Conservation (phyloP, 2,329 filamentous ascomycete species). For the Trichoderma sp. region DNA sequence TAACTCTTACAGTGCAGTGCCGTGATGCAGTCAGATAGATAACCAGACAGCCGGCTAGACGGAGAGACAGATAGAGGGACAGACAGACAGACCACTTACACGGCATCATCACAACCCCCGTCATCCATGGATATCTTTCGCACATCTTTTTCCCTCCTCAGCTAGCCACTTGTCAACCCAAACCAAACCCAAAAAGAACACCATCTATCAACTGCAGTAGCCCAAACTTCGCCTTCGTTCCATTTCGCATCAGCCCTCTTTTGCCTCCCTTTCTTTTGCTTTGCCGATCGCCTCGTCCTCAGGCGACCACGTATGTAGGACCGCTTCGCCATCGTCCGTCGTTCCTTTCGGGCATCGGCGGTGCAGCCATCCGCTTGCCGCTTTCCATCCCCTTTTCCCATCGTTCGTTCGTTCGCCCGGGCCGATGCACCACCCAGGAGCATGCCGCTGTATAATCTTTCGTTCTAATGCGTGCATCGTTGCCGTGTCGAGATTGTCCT, state of each 20-base stretch:
- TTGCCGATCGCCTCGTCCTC: not conserved
- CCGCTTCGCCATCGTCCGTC: not conserved
- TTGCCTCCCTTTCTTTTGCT: not conserved
- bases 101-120: not conserved
- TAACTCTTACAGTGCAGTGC: not conserved
- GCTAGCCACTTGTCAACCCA: not conserved
- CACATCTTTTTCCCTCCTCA: not conserved
- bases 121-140: not conserved
- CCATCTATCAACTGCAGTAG: not conserved
- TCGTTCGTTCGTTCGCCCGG: not conserved
- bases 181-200: not conserved
- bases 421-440: not conserved
- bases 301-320: conserved; percentile 1
- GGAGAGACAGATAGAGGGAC: not conserved
- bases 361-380: not conserved
- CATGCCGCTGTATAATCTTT: not conserved
- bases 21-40: not conserved
- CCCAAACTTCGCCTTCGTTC: not conserved
- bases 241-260: not conserved
- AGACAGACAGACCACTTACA: not conserved
- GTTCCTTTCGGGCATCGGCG: not conserved
- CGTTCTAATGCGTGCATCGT: not conserved
- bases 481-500: not conserved
- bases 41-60: not conserved
- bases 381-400: too few species aligned